Percentiles rank a stretch among this genome's conserved stretches.
Conservation (phyloP, 139 green algal genomes). For the Ulvella scutata region DNA sequence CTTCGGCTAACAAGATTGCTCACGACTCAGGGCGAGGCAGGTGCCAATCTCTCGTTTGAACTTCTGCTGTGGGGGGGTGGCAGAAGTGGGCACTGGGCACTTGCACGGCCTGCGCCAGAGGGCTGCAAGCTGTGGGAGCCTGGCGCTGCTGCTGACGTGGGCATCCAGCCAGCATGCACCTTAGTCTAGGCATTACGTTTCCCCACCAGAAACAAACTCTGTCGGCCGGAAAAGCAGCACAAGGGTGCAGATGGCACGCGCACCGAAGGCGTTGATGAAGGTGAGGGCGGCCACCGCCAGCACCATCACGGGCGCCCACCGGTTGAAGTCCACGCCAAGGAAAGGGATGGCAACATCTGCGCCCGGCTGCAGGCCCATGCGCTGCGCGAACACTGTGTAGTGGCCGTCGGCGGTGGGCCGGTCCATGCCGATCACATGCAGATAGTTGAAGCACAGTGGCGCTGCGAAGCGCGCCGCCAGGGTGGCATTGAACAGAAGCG, state of each 20-base stretch:
- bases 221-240: no score
- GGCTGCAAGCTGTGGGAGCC: no score
- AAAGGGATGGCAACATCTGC: background rate
- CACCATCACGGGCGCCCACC: background rate
- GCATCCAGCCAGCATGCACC: no score
- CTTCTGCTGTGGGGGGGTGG: no score
- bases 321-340: background rate
- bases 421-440: background rate
- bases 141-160: no score
- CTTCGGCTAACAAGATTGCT: no score
- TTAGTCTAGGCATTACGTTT: no score
- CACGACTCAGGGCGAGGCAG: no score
- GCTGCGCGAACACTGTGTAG: background rate
- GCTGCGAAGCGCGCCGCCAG: background rate
- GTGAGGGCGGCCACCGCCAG: background rate
- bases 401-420: background rate
- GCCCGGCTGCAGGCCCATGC: background rate
- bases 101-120: no score
- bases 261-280: background rate
- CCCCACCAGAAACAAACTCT: no score
- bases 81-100: no score
- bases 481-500: background rate
- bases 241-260: background rate
- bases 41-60: no score
- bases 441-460: background rate